Conservation (phyloP, 1,284 basidiomycete species). For the Xanthoconium separans region DNA sequence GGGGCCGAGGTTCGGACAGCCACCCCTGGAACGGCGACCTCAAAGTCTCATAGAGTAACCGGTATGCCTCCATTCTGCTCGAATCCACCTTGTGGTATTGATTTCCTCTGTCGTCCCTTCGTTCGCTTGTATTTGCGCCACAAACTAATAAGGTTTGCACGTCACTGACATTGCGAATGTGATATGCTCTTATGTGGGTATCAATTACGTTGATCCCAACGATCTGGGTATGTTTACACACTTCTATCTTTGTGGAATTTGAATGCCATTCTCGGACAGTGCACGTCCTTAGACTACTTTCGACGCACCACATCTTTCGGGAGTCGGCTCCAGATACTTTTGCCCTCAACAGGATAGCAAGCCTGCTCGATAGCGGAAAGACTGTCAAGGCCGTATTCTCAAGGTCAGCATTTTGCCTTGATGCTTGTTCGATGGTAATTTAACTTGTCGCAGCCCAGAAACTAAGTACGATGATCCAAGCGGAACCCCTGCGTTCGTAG, state of each 20-base stretch:
- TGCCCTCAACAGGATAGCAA: slow-evolving; percentile 63
- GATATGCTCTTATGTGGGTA: slow-evolving; percentile 21
- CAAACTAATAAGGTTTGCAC: slow-evolving; percentile 45
- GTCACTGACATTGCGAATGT: slow-evolving; percentile 60
- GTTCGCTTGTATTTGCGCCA: neutral
- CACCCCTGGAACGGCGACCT: neutral
- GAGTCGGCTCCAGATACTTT: slow-evolving; percentile 68
- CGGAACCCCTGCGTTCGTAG: slow-evolving; percentile 65
- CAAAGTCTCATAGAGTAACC: neutral
- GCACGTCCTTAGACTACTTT: slow-evolving; percentile 56
- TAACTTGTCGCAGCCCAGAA: slow-evolving; percentile 41
- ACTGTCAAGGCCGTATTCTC: slow-evolving; percentile 34
- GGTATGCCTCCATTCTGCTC: slow-evolving; percentile 8
- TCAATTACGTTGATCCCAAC: slow-evolving; percentile 18
- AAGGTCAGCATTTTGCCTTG: slow-evolving; percentile 23
- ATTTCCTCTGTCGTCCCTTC: neutral
- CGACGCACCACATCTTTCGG: slow-evolving; percentile 67
- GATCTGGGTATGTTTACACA: slow-evolving; percentile 18
- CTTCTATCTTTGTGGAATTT: neutral
- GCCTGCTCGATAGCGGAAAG: slow-evolving; percentile 66
- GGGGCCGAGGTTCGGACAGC: neutral
- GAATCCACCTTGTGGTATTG: neutral
- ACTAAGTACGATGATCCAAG: slow-evolving; percentile 61
- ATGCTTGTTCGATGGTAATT: neutral
- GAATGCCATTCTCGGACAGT: slow-evolving; percentile 11